Conservation (phyloP, 306 rosid species). For the Vigna angularis region DNA sequence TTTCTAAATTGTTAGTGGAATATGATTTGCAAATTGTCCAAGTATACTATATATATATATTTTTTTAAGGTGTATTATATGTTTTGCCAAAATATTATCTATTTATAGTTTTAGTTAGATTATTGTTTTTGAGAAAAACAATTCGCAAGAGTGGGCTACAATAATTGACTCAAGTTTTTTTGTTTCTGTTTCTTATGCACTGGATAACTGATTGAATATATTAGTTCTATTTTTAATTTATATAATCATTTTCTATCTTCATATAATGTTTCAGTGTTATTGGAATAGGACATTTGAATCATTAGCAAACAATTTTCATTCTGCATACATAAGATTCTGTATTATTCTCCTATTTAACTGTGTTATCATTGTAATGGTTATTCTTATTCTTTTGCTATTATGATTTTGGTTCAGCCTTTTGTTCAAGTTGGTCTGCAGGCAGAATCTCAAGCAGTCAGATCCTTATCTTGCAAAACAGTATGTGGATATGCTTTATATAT, state of each 20-base stretch:
- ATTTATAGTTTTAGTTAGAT: slow-evolving; percentile 16
- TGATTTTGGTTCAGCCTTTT: slow-evolving; percentile 66
- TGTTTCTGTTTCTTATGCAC: slow-evolving; percentile 17
- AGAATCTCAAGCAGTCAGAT: slow-evolving; percentile 79
- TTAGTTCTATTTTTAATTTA: slow-evolving; percentile 32
- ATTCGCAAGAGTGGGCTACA: not conserved
- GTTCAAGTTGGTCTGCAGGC: slow-evolving; percentile 87
- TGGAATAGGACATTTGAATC: slow-evolving; percentile 2
- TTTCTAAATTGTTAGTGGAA: slow-evolving; percentile 16
- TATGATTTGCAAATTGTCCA: not conserved
- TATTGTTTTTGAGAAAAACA: not conserved
- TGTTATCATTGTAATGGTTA: slow-evolving; percentile 18
- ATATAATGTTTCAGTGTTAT: not conserved
- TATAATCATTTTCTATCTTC: slow-evolving; percentile 16
- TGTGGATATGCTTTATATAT: slow-evolving; percentile 27
- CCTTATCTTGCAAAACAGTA: slow-evolving; percentile 89
- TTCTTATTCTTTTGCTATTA: slow-evolving; percentile 42
- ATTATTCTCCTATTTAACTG: not conserved
- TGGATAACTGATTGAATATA: not conserved
- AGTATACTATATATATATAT: not conserved
- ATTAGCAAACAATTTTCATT: slow-evolving; percentile 23
- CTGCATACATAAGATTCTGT: slow-evolving; percentile 9
- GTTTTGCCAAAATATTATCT: not conserved
- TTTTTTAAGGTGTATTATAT: not conserved
- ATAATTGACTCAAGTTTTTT: not conserved